Evolutionary conservation across 805 yeast species (phyloP).

Genomic region (Candida verbasci): DNA sequence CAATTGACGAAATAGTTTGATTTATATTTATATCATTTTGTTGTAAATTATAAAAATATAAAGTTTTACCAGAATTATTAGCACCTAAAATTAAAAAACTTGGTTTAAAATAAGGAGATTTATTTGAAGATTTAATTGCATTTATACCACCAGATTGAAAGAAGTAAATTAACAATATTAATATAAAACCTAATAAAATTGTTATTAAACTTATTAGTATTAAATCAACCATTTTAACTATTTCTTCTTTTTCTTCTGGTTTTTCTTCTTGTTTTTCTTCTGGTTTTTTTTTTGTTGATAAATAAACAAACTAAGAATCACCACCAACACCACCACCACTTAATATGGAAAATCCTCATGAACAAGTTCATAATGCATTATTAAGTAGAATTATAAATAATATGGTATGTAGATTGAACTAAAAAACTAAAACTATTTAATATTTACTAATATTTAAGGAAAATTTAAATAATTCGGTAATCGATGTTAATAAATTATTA

Average conservation of each 20-base stretch:
- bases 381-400: constrained; percentile 72
- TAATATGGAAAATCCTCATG: constrained; percentile 80
- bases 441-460: constrained; percentile 36
- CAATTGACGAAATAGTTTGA: constrained; percentile 36
- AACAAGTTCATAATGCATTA: constrained; percentile 72
- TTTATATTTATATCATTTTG: constrained; percentile 11
- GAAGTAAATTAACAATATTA: constrained; percentile 19
- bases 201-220: constrained; percentile 22
- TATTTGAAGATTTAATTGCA: constrained; percentile 5
- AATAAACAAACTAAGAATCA: not conserved
- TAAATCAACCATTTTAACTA: constrained; percentile 22
- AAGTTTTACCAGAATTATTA: constrained; percentile 62
- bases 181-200: constrained; percentile 22
- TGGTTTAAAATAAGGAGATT: constrained; percentile 35
- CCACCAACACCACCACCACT: too few species aligned
- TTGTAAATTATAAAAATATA: constrained; percentile 39
- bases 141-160: constrained; percentile 18
- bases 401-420: constrained; percentile 49
- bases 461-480: constrained; percentile 66
- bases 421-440: not conserved
- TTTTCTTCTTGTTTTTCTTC: too few species aligned
- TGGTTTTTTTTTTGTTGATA: constrained; percentile 1
- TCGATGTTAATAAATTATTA: constrained; percentile 56
- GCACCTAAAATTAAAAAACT: constrained; percentile 65
- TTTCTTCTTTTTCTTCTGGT: too few species aligned